A percentile compares a stretch with the other conserved stretches of the same genome.
Evolutionary conservation across 176 grass and related monocot species (phyloP).

Genomic region (Oryza glaberrima): DNA sequence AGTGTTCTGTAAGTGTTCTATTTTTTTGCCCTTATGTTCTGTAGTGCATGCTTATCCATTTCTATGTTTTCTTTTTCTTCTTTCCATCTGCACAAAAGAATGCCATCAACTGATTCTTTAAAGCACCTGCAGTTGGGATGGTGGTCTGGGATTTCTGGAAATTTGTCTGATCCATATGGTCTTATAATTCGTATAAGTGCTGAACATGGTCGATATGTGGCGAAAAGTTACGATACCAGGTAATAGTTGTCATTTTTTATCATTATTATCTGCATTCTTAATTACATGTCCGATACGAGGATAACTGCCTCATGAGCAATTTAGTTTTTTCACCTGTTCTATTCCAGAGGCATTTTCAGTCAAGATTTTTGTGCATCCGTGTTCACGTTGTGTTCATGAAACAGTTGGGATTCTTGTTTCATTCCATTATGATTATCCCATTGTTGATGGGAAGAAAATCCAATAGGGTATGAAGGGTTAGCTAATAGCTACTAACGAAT

Average conservation of each 20-base stretch:
- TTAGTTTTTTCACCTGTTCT: neutral
- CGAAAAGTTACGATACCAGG: constrained; percentile 95
- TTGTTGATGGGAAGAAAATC: neutral
- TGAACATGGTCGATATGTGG: constrained; percentile 92
- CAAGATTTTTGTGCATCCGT: neutral
- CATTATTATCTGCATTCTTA: constrained; percentile 10
- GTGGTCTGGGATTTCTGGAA: constrained; percentile 95
- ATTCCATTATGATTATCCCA: constrained; percentile 10
- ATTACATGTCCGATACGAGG: constrained; percentile 9
- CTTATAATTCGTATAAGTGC: constrained; percentile 83
- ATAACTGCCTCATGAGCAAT: neutral
- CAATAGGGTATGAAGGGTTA: constrained; percentile 15
- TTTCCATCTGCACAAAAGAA: constrained; percentile 46
- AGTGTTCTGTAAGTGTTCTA: neutral
- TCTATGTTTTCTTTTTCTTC: constrained; percentile 28
- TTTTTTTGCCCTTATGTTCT: constrained; percentile 1
- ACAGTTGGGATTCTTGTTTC: constrained; percentile 23
- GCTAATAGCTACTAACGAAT: constrained; percentile 13
- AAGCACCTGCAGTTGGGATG: constrained; percentile 82
- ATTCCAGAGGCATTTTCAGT: neutral
- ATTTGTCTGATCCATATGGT: constrained; percentile 79
- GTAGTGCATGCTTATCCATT: constrained; percentile 14
- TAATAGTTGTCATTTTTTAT: constrained; percentile 49
- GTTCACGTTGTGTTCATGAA: neutral
- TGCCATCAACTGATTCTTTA: constrained; percentile 41